phyloP scores from a whole-genome alignment of 306 rosid genomes.

The apple (Malus domestica) region ASM211411v1 NC_041791.1:3163001-3163500 shows the following conservation, averaged over 20 bases:
- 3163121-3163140: conserved; percentile 75
- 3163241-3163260: conserved; percentile 56
- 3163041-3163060: conserved; percentile 75
- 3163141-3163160: conserved; percentile 91
- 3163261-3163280: background rate
- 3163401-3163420: background rate
- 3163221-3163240: conserved; percentile 95
- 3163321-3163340: background rate
- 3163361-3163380: background rate
- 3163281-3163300: background rate
- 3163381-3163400: background rate
- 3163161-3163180: conserved; percentile 90
- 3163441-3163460: background rate
- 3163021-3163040: conserved; percentile 86
- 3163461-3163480: background rate
- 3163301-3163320: background rate
- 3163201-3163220: conserved; percentile 98
- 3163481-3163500: background rate
- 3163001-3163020: conserved; percentile 18
- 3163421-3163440: background rate
- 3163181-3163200: conserved; percentile 96
- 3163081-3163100: conserved; percentile 63
- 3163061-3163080: conserved; percentile 90
- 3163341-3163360: background rate
- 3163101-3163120: conserved; percentile 72